Percentiles rank a stretch among this genome's conserved stretches.
Evolutionary conservation across 306 rosid genomes (phyloP).

Genomic region (Cucurbita argyrosperma): DNA sequence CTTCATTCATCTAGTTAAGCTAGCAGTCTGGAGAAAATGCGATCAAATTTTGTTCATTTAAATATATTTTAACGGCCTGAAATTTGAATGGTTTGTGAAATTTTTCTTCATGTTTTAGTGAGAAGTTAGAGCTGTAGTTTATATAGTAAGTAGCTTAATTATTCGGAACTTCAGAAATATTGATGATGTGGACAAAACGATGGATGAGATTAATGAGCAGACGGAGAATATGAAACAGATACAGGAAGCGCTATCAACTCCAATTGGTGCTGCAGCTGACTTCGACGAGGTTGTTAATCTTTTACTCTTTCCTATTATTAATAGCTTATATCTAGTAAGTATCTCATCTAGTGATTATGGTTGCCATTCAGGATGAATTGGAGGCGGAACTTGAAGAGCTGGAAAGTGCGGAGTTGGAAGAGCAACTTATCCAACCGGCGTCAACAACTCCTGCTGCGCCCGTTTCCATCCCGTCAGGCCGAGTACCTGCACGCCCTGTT

Average conservation of each 20-base stretch:
- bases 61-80: not conserved
- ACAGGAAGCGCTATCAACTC: conserved; percentile 85
- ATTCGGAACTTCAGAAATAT: conserved; percentile 45
- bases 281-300: conserved; percentile 66
- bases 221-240: conserved; percentile 97
- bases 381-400: conserved; percentile 97
- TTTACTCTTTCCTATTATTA: not conserved
- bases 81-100: not conserved
- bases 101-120: not conserved
- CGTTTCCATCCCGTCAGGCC: conserved; percentile 54
- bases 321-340: not conserved
- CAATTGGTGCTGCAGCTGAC: conserved; percentile 81
- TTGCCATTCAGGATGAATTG: conserved; percentile 63
- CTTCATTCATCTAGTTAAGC: not conserved
- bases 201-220: conserved; percentile 99
- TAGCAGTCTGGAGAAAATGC: too few relatives aligned
- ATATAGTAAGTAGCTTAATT: not conserved
- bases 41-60: not conserved
- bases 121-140: not conserved
- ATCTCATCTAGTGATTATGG: not conserved
- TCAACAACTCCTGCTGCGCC: conserved; percentile 82
- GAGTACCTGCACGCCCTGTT: conserved; percentile 55
- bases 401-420: conserved; percentile 97
- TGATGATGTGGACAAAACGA: conserved; percentile 90
- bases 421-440: conserved; percentile 89